Evolutionary conservation across 495 filamentous ascomycete species (phyloP).

Genomic region (Aspergillus asperescens): DNA sequence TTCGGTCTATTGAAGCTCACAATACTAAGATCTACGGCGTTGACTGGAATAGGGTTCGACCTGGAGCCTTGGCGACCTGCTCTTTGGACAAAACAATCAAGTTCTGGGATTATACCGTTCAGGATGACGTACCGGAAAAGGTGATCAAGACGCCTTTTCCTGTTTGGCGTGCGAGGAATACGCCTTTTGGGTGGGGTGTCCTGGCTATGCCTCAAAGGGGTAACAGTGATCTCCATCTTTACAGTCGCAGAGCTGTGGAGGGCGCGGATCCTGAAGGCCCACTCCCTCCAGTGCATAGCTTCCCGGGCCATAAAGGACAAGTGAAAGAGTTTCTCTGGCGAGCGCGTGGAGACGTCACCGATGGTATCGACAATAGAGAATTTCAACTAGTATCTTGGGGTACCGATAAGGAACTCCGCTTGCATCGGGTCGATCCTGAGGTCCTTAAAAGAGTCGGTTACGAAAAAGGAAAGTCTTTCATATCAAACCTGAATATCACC

Average conservation of each 20-base stretch:
- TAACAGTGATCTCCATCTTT: slow-evolving; percentile 79
- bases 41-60: slow-evolving; percentile 80
- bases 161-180: slow-evolving; percentile 89
- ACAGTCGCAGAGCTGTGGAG: slow-evolving; percentile 57
- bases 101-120: slow-evolving; percentile 78
- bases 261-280: slow-evolving; percentile 42
- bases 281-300: slow-evolving; percentile 60
- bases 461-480: slow-evolving; percentile 58
- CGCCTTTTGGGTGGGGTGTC: slow-evolving; percentile 82
- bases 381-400: slow-evolving; percentile 95
- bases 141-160: slow-evolving; percentile 78
- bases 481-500: slow-evolving; percentile 65
- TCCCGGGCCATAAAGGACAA: slow-evolving; percentile 76
- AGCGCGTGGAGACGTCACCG: slow-evolving; percentile 62
- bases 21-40: slow-evolving; percentile 95
- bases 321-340: slow-evolving; percentile 95
- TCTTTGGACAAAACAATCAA: slow-evolving; percentile 90
- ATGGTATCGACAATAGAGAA: slow-evolving; percentile 77
- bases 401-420: slow-evolving; percentile 71
- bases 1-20: slow-evolving; percentile 82
- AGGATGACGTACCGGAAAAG: slow-evolving; percentile 60
- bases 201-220: slow-evolving; percentile 89
- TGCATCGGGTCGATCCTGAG: slow-evolving; percentile 67
- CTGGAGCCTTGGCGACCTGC: slow-evolving; percentile 73
- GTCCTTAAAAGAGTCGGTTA: slow-evolving; percentile 70